A percentile compares a stretch with the other conserved stretches of the same genome.
phyloP scores from a whole-genome alignment of 805 yeast species.

The Tetrapisispora namnaoensis region DNA sequence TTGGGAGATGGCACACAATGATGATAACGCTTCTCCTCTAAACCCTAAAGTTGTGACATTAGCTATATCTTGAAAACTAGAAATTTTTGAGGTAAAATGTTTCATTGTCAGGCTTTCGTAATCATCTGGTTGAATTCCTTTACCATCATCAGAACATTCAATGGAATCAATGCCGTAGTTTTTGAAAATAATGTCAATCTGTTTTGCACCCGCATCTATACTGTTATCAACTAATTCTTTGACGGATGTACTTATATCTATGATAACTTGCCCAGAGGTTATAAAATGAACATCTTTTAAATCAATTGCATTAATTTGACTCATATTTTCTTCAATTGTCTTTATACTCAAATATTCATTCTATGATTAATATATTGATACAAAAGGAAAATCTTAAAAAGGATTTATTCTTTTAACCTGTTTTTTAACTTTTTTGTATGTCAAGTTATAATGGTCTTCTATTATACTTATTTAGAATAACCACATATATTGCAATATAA shows the following conservation, averaged over 20 bases:
- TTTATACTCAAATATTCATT: background rate
- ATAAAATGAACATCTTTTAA: slow-evolving; percentile 55
- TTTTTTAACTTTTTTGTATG: background rate
- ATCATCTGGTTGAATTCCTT: slow-evolving; percentile 48
- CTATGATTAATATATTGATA: too few species aligned
- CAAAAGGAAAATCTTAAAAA: too few species aligned
- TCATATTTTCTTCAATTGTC: slow-evolving; percentile 2
- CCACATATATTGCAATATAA: too few species aligned
- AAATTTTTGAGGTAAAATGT: slow-evolving; percentile 60
- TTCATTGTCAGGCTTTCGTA: slow-evolving; percentile 46
- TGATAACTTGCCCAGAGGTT: slow-evolving; percentile 90
- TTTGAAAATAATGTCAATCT: slow-evolving; percentile 56
- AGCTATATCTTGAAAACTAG: slow-evolving; percentile 44
- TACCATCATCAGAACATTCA: slow-evolving; percentile 61
- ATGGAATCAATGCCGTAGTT: slow-evolving; percentile 67
- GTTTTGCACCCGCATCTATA: slow-evolving; percentile 65
- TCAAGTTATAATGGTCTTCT: background rate
- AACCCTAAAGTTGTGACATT: slow-evolving; percentile 55
- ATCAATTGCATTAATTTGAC: slow-evolving; percentile 32
- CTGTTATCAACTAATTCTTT: slow-evolving; percentile 85
- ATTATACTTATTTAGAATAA: too few species aligned
- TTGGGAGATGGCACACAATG: slow-evolving; percentile 48
- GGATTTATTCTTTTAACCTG: background rate
- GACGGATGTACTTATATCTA: slow-evolving; percentile 63
- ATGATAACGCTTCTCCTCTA: slow-evolving; percentile 74